Percentiles rank a stretch among this genome's conserved stretches.
Evolutionary conservation across 2,329 filamentous ascomycete species (phyloP).

Genomic region (Xylariaceae sp.): DNA sequence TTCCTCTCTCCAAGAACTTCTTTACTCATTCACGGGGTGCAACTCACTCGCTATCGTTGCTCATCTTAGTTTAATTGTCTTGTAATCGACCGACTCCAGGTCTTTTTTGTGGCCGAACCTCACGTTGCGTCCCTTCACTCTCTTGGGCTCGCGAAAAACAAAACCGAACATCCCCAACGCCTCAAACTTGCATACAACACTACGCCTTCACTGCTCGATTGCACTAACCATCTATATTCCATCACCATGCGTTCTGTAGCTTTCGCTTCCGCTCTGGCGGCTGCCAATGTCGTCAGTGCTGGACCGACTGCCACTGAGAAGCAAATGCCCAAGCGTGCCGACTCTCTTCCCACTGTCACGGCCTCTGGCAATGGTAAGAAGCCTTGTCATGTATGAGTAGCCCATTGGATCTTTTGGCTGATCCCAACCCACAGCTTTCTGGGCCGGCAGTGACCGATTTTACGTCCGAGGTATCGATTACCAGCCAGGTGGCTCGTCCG

Average conservation of each 20-base stretch:
- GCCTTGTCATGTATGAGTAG: not conserved
- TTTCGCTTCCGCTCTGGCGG: slow-evolving; percentile 45
- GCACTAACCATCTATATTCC: slow-evolving; percentile 10
- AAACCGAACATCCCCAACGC: not conserved
- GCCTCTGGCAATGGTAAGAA: slow-evolving; percentile 52
- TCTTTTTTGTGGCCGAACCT: slow-evolving; percentile 8
- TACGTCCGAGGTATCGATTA: slow-evolving; percentile 59
- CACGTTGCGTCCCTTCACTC: slow-evolving; percentile 13
- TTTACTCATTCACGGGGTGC: slow-evolving; percentile 3
- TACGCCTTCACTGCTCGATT: slow-evolving; percentile 8
- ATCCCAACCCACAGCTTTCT: slow-evolving; percentile 45
- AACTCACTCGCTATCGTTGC: slow-evolving; percentile 27
- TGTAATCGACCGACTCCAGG: slow-evolving; percentile 4
- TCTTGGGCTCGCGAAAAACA: slow-evolving; percentile 9
- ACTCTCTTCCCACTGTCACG: slow-evolving; percentile 44
- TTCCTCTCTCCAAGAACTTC: too few relatives aligned
- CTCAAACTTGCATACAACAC: not conserved
- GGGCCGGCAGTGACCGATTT: slow-evolving; percentile 48
- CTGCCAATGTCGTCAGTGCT: slow-evolving; percentile 39
- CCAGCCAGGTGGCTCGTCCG: slow-evolving; percentile 56
- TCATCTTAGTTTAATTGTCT: slow-evolving; percentile 11
- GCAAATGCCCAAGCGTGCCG: slow-evolving; percentile 46
- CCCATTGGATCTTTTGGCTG: slow-evolving; percentile 6
- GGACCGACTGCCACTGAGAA: slow-evolving; percentile 46
- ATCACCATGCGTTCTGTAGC: slow-evolving; percentile 45